Base-by-base conservation (phyloP, 306 rosid genomes). In the Pterocarpus santalinus region DNA sequence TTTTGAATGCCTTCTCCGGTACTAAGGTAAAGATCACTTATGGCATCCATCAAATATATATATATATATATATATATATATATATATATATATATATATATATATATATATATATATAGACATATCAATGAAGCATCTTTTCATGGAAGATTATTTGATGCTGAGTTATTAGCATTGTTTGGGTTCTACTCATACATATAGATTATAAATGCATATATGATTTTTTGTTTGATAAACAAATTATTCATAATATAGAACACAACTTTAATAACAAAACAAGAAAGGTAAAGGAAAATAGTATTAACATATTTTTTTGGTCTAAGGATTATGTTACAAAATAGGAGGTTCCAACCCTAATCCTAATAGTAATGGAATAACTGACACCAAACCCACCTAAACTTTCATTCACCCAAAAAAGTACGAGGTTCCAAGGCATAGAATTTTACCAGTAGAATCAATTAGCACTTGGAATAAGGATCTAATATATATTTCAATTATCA, bases 1-100 rank as follows among this genome's bases (percentile, higher is more conserved):
- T 71, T 34, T 4, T 69, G 75, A 35, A 62, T 76, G 79, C 72
- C 82, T 52, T 69, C 82, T 68, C 74, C 33, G 41, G 44, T 2
- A 8, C 17, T 15, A 22, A 84, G 84, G 87, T 84, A 69, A 68
- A 2, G 6, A 2, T 51, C n/a, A 2, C 17, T 55, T 55, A 0
- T 57, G 5, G 2, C 22, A 56, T 68, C 41, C 43, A 38, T 65
- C 57, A 51, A 49, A n/a, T 22, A 22, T 22, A 1, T 22, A 0
- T 22, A 22, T 22, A 22, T 22, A 22, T 22, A 22, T 22, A 22
- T 22, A 22, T 22, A 22, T 22, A 22, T 22, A 22, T 22, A 1
- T 22, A 0, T 22, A 22, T 22, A 22, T 22, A 22, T 22, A 22
- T 22, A 22, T 22, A 22, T 22, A 22, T 22, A 22, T 22, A 1